Evolutionary conservation across 495 filamentous ascomycete species (phyloP), one percentile per base, ranked within the genome.

Genomic region (Podospora didyma): DNA sequence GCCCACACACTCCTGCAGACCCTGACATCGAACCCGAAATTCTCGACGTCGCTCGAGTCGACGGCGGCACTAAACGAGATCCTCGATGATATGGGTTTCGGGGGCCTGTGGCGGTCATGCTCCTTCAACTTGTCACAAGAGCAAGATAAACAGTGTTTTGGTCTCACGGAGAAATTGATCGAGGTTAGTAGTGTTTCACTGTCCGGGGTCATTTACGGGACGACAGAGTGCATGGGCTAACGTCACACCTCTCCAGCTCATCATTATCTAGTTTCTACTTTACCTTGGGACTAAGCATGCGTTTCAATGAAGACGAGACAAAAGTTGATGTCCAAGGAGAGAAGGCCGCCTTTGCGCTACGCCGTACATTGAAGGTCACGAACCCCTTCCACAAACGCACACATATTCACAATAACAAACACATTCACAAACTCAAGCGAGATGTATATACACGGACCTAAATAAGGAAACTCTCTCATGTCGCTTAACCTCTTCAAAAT

Each of bases 31-130:
- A 76, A 80, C 45, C 59, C 73, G 0, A 70, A 71, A 49, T 77
- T 80, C 49, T 54, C 73, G 37, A 62, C 60, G 6, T 63, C 70
- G 2, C 56, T 74, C 21, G 72, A 77, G 28, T 62, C 71, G 54
- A 68, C 64, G 14, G 66, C 68, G 17, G 63, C 68, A 58, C 57
- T 83, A 17, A 70, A 62, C 37, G 75, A 80, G 28, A 66, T 75
- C 4, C 65, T 84, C 19, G 77, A 82, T 34, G 77, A 78, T 11
- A 80, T 79, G 70, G 81, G 81, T n/a, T 82, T 84, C 53, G 74
- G 72, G 5, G 81, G 81, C 3, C 60, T 84, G 16, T 83, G 78
- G 76, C 71, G 74, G 9, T 73, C 72, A 11, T 75, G 73, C 51
- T 77, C 77, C 17, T 78, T 81, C 21, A 73, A 70, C 23, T 54